Evolutionary conservation across 306 rosid genomes (phyloP), one percentile per base, ranked within the genome.

Genomic region (Casuarina glauca): DNA sequence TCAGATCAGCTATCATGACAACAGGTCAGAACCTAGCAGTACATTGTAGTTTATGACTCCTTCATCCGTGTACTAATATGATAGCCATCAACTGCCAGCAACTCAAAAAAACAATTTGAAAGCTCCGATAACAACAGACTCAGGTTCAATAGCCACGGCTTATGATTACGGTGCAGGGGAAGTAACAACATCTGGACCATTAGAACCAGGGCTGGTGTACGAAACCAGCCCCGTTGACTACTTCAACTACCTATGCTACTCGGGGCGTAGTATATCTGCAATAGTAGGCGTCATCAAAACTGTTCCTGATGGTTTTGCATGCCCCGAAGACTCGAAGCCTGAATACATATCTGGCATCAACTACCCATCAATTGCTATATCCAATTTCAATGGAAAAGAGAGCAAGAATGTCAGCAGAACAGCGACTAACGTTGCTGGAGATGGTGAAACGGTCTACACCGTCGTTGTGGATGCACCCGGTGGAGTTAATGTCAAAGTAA

Each of bases 1-100:
- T 94, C 80, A 92, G 26, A 85, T 94, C 97, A 4, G 97, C 98
- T 79, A 92, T 94, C 88, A 90, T 92, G 93, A 94, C 98, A 66
- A 72, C 97, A 82, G 98, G 96, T 90, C 19, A 77, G 67, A 1
- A 66, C 55, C 48, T 74, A 0, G 58, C 57, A 42, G 35, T 13
- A 64, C 5, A 36, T 35, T 13, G 15, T 19, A 64, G n/a, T 50
- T 60, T 49, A 26, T 20, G 4, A 19, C n/a, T 51, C 70, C 78
- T 61, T 4, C 3, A 26, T 26, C 32, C 3, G 44, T 43, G 2
- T 35, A 1, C 72, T 60, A 52, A 64, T 70, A 32, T 15, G 42
- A 51, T 71, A 0, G 57, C 53, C 7, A 60, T 81, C 67, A 4
- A 58, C 58, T 26, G 74, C 86, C 96, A 89, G 97, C 93, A 70